Percentiles rank a stretch among this genome's conserved stretches.
These are phyloP conservation scores for Nannizzia gypsea DNA, from an alignment of 2,329 filamentous ascomycete genomes.

Conservation along the genomic window DNA sequence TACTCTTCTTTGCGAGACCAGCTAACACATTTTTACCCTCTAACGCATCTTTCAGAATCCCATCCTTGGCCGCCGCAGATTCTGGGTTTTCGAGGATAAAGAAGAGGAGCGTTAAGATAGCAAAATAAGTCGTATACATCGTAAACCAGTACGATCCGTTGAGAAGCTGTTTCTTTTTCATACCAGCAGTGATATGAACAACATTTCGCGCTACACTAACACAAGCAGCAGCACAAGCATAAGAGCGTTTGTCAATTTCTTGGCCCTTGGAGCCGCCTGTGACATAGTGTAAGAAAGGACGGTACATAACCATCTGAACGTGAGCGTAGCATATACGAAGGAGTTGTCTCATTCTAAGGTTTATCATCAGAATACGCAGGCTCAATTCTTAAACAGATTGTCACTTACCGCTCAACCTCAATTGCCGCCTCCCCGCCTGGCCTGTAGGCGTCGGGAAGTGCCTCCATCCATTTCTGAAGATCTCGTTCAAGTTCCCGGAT, in stretches of 20 bases:
- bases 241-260: slow-evolving; percentile 49
- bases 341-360: slow-evolving; percentile 44
- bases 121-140: slow-evolving; percentile 58
- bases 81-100: slow-evolving; percentile 55
- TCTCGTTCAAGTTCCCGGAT: slow-evolving; percentile 54
- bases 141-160: slow-evolving; percentile 56
- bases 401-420: slow-evolving; percentile 62
- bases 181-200: slow-evolving; percentile 52
- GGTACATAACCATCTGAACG: slow-evolving; percentile 53
- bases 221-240: slow-evolving; percentile 54
- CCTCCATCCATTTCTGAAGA: slow-evolving; percentile 51
- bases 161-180: slow-evolving; percentile 50
- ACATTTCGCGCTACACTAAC: slow-evolving; percentile 56
- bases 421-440: slow-evolving; percentile 65
- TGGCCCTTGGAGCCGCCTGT: slow-evolving; percentile 40
- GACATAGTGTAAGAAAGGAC: slow-evolving; percentile 54
- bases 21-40: slow-evolving; percentile 75
- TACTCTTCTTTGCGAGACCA: slow-evolving; percentile 66
- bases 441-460: slow-evolving; percentile 62
- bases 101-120: slow-evolving; percentile 52
- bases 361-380: neutral
- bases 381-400: slow-evolving; percentile 5
- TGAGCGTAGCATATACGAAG: slow-evolving; percentile 53
- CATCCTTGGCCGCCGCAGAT: slow-evolving; percentile 51
- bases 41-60: slow-evolving; percentile 68